Evolutionary conservation across 2,329 filamentous ascomycete species (phyloP).

Genomic region (Pezicula neosporulosa): DNA sequence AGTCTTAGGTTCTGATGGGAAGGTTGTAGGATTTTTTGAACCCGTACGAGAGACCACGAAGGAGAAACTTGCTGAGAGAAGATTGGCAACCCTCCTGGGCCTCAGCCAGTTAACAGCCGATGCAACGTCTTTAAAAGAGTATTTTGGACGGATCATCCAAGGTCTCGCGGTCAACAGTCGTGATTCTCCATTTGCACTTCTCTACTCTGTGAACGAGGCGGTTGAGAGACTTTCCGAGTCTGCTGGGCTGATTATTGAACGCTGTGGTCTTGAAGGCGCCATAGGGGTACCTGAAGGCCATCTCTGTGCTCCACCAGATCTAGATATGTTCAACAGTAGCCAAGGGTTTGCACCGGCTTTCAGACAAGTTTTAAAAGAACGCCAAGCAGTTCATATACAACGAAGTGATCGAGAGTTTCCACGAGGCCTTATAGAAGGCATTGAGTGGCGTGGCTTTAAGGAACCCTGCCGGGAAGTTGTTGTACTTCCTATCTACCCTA

Average conservation of each 20-base stretch:
- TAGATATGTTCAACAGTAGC: neutral
- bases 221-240: neutral
- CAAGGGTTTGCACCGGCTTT: neutral
- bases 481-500: neutral
- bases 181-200: neutral
- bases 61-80: neutral
- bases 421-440: neutral
- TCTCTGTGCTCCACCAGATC: neutral
- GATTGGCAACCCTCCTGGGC: neutral
- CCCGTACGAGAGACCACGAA: neutral
- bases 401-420: neutral
- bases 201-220: neutral
- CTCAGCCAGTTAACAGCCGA: neutral
- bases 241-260: neutral
- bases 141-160: neutral
- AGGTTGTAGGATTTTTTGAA: neutral
- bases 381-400: neutral
- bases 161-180: neutral
- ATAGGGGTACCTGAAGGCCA: neutral
- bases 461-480: neutral
- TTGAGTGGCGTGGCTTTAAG: constrained; percentile 1
- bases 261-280: neutral
- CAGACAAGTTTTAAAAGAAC: neutral
- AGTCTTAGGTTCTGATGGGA: neutral
- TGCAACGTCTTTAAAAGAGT: neutral